Evolutionary conservation across 2,329 filamentous ascomycete species (phyloP), one percentile per base, ranked within the genome.

Genomic region (Nigrograna mackinnonii): DNA sequence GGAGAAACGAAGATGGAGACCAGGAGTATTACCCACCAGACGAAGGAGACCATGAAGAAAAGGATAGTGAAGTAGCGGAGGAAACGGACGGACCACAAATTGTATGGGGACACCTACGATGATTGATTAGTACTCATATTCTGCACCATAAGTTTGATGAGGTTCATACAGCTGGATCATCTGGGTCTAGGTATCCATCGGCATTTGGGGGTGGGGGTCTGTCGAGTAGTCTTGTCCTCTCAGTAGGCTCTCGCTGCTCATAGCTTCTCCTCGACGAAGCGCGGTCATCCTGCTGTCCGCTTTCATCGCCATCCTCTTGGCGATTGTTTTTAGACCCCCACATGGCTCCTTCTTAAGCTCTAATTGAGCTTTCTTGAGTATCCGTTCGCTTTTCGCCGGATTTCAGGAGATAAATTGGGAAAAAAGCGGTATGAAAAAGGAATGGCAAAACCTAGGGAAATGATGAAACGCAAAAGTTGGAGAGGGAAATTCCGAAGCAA

Each of bases 11-110:
- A 99, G 52, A 87, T 84, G 41, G 89, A 90, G 13, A 96, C 83
- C n/a, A 99, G 78, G 22, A 96, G 76, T 40, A 96, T 68, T 7
- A 89, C 79, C 92, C 94, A 97, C 92, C 92, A 97, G n/a, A 90
- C 59, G 59, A 95, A 90, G 42, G 84, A 88, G 55, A 91, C 64
- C 38, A 83, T 67, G 16, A 92, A 76, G 61, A 96, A 88, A 26
- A 89, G 57, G 41, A 95, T 76, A 4, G 90, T 92, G 47, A 94
- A 68, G 62, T 85, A 89, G 63, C 91, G 83, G 41, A 94, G 76
- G 35, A 87, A 81, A 14, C 94, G 86, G 37, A 99, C 87, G 45
- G 84, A 89, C 86, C 91, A 96, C 26, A 97, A 81, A 58, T 99
- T 99, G 73, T 96, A 96, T 0, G 94, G 94, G 3, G 90, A 89